Evolutionary conservation across 306 rosid species (phyloP), one percentile per base, ranked within the genome.

Genomic region (Cyamopsis tetragonoloba): DNA sequence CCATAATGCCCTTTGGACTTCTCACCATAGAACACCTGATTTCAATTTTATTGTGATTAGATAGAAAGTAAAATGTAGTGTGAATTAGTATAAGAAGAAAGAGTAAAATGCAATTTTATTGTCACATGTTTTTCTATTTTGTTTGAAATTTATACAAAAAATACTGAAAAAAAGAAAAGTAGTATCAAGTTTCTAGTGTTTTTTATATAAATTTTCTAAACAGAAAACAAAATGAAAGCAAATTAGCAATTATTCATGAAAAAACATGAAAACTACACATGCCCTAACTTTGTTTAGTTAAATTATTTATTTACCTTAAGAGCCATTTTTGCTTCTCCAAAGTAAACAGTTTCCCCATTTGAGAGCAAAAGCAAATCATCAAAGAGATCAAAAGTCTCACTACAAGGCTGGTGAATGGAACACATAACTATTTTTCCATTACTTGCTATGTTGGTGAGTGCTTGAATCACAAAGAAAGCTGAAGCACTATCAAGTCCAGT

Each of bases 401-500:
- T 68, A 14, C 88, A 76, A 0, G 89, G 93, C 56, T 88, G 97
- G 70, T 91, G 97, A 56, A 91, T 82, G 0, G 91, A 83, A 39
- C 85, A 81, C 18, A 88, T 71, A 30, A 88, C 87, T 5, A 88
- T 88, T 41, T 77, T 67, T 41, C 88, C 97, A 65, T 76, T 83
- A 5, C 2, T 62, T 41, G 96, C 91, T 56, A 88, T 83, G 41
- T 76, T 74, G 31, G 87, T 57, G 6, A 88, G 89, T 14, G 93
- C 59, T 61, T 75, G 87, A 59, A 88, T 64, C 2, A 91, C 89
- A 62, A 73, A 84, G 84, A 84, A 86, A 30, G 96, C 85, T 0
- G 93, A 75, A 42, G 97, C 96, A 72, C 97, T 83, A 69, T 91
- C 96, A 9, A 91, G 88, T 22, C 97, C 97, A 72, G 83, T 84